Evolutionary conservation across 2,329 filamentous ascomycete species (phyloP).

Genomic region (Venturia nashicola): DNA sequence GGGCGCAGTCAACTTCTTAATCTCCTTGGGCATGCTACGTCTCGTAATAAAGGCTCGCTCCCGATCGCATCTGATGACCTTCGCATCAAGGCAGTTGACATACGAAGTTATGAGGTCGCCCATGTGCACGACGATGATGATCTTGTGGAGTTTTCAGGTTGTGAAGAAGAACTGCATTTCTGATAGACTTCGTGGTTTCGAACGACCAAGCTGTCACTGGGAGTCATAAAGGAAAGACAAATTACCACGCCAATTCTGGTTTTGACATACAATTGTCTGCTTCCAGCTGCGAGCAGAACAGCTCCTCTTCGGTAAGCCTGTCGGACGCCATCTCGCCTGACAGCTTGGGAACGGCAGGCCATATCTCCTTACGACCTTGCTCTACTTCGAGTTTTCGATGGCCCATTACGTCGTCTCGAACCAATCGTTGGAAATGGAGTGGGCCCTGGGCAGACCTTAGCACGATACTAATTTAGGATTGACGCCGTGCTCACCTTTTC

Average conservation of each 20-base stretch:
- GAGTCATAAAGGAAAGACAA: background rate
- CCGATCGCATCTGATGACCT: too few species aligned
- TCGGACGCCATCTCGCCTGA: slow-evolving; percentile 14
- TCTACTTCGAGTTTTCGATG: slow-evolving; percentile 37
- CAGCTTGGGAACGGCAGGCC: slow-evolving; percentile 33
- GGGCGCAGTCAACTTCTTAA: too few species aligned
- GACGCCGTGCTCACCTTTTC: slow-evolving; percentile 32
- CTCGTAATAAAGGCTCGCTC: too few species aligned
- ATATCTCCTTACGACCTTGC: slow-evolving; percentile 33
- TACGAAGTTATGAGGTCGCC: too few species aligned
- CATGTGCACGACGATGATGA: too few species aligned
- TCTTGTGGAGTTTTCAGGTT: too few species aligned
- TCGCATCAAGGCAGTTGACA: too few species aligned
- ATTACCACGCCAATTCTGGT: slow-evolving; percentile 16
- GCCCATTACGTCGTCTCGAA: slow-evolving; percentile 35
- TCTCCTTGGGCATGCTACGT: too few species aligned
- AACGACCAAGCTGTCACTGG: background rate
- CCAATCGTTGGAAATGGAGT: slow-evolving; percentile 42
- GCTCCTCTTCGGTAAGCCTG: slow-evolving; percentile 9
- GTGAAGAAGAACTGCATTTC: too few species aligned
- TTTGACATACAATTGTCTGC: background rate
- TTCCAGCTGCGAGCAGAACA: slow-evolving; percentile 10
- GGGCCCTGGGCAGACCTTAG: slow-evolving; percentile 22
- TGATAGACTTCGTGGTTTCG: too few species aligned
- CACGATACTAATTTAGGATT: background rate